Evolutionary conservation across 768 basidiomycete genomes (phyloP).

Genomic region (Termitomyces heimii): DNA sequence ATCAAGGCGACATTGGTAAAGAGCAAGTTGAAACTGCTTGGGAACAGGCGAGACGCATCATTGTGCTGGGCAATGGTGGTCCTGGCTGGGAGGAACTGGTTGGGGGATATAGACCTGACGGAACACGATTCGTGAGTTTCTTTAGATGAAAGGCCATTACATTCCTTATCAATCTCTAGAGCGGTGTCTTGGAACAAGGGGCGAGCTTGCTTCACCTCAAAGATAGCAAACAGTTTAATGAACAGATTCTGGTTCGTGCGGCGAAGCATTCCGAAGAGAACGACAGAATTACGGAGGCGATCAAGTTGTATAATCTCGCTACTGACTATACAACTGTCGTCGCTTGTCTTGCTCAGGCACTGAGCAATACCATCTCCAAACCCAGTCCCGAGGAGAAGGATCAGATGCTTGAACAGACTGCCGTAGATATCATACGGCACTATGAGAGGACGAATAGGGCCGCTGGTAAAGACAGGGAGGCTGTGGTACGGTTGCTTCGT

Average conservation of each 20-base stretch:
- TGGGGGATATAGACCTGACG: conserved; percentile 88
- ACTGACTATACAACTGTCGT: conserved; percentile 88
- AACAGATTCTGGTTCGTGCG: conserved; percentile 76
- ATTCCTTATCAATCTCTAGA: conserved; percentile 34
- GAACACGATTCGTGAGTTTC: conserved; percentile 75
- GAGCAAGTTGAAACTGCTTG: conserved; percentile 81
- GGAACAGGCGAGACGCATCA: conserved; percentile 74
- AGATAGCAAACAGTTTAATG: conserved; percentile 64
- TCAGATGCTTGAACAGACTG: conserved; percentile 63
- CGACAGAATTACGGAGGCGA: conserved; percentile 82
- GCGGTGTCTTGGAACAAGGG: conserved; percentile 83
- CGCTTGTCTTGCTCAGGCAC: conserved; percentile 76
- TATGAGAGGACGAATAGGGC: conserved; percentile 73
- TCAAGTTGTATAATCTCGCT: conserved; percentile 94
- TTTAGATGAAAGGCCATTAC: neutral
- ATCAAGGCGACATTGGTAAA: conserved; percentile 67
- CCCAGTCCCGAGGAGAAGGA: conserved; percentile 59
- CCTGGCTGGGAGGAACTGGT: conserved; percentile 90
- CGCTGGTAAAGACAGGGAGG: conserved; percentile 67
- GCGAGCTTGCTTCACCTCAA: conserved; percentile 69
- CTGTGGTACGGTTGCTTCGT: conserved; percentile 67
- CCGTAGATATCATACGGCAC: conserved; percentile 71
- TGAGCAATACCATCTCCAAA: conserved; percentile 77
- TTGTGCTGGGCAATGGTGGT: conserved; percentile 72
- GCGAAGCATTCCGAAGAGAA: conserved; percentile 81